Percentiles rank a stretch among this genome's conserved stretches.
These are phyloP conservation scores for Podospora fimiseda DNA, from an alignment of 495 filamentous ascomycete species.

Conservation along the genomic window DNA sequence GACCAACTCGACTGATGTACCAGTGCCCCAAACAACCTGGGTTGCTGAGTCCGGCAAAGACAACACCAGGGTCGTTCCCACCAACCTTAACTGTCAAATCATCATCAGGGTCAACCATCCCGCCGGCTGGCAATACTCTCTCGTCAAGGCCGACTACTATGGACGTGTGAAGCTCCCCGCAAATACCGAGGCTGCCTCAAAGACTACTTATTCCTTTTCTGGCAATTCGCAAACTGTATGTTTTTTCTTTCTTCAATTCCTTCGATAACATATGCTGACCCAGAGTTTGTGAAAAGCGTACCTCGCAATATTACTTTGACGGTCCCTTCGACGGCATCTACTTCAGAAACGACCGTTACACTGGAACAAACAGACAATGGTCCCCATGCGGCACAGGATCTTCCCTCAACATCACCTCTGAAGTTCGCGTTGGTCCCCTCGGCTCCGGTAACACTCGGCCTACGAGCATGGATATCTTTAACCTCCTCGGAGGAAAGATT, in stretches of 20 bases:
- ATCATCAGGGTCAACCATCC: conserved; percentile 10
- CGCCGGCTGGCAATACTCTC: conserved; percentile 11
- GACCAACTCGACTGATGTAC: conserved; percentile 1
- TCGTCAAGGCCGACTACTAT: conserved; percentile 16
- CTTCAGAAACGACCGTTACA: conserved; percentile 14
- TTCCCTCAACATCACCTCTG: conserved; percentile 12
- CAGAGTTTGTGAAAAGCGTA: background rate
- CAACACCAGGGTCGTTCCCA: background rate
- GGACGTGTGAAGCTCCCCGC: conserved; percentile 8
- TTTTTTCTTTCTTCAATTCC: background rate
- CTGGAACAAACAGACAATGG: background rate
- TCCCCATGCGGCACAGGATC: conserved; percentile 10
- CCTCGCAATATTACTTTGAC: conserved; percentile 13
- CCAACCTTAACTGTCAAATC: conserved; percentile 4
- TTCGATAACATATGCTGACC: conserved; percentile 2
- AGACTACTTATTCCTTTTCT: conserved; percentile 9
- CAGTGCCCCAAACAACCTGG: background rate
- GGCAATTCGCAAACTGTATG: conserved; percentile 1
- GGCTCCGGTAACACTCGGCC: background rate
- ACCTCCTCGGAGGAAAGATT: conserved; percentile 5
- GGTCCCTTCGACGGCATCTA: conserved; percentile 13
- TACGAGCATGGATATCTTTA: conserved; percentile 11
- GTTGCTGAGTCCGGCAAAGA: conserved; percentile 1
- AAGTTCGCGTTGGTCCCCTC: conserved; percentile 8
- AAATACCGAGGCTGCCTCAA: conserved; percentile 9